Evolutionary conservation across 2,329 filamentous ascomycete species (phyloP), one percentile per base, ranked within the genome.

Genomic region (Elsinoe australis): DNA sequence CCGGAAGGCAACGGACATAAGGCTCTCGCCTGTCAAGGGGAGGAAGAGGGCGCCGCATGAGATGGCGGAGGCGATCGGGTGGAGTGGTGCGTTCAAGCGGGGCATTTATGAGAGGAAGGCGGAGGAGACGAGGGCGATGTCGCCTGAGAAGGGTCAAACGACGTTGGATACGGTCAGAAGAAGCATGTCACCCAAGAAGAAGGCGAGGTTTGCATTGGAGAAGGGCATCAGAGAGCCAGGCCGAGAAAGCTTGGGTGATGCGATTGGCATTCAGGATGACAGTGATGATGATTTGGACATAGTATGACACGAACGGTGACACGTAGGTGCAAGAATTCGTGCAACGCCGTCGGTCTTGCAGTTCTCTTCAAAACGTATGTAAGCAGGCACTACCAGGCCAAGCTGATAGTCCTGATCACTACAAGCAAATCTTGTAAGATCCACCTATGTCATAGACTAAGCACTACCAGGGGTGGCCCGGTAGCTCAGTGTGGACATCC

Each of bases 141-240:
- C 56, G 42, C 58, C 58, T 56, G 64, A 60, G 53, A 59, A 53
- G 31, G 57, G 54, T 18, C 59, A 59, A 58, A 63, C 31, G 53
- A 61, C 9, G 49, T 59, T 53, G 55, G 59, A 52, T 29, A 17
- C 32, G 49, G 22, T 42, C n/a, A 35, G 56, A 1, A 69, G 65
- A 53, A 41, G 50, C 60, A 70, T 50, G 51, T 60, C 59, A 19
- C 62, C 59, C 31, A 72, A 72, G 64, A 73, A 73, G 59, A 68
- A 63, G 52, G 71, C 71, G n/a, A 59, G 71, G 15, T 66, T 73
- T 10, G 57, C 70, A 36, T 56, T 73, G 5, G 66, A 67, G 31
- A 73, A 71, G 54, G 71, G 71, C 3, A 70, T 74, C 33, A 60
- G 71, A 22, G 67, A 71, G 56, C 71, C 71, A 1, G 71, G 71